Evolutionary conservation across 192 early-diverging fungal species (phyloP), one percentile per base, ranked within the genome.

Genomic region (Podochytrium sp.): DNA sequence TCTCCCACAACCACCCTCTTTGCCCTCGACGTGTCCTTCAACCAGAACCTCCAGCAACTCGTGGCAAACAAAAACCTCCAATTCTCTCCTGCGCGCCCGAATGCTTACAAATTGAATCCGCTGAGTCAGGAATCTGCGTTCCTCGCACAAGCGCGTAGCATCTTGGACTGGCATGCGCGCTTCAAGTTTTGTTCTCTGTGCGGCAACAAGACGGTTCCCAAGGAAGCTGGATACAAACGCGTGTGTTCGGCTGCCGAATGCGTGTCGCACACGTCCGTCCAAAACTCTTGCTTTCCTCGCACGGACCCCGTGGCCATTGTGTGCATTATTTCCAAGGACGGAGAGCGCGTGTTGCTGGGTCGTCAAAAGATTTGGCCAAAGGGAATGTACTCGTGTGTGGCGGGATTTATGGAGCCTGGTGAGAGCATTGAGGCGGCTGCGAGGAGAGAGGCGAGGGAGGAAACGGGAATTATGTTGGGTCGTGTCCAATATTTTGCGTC

Each of bases 251-350:
- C 69, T 32, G 41, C 65, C 5, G 40, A 27, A 16, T 84, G 78
- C 65, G 40, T 27, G 4, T 50, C 71, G 2, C 63, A 80, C 18
- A 70, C 33, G 35, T 57, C 56, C 27, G 78, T 81, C 1, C 80
- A 86, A 38, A 81, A 79, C 66, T 73, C 57, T 23, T 76, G 63
- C 29, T 83, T 83, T 55, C 84, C 84, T 12, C 78, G 86, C 41
- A 87, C 86, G 32, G 87, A 88, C 65, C 80, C 85, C n/a, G 87
- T 88, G 2, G 81, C 82, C 12, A 88, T 88, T 42, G 71, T 82
- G 16, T 66, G 69, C 40, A 72, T 85, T 37, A 47, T 57, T 42
- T 67, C 65, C 16, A 68, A 71, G 1, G 79, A 82, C 47, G 76
- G 76, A 12, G 50, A 78, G 30, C 49, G 68, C n/a, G 43, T 78